Base-by-base conservation (phyloP, 2,329 filamentous ascomycete species). In the Fusarium gaditjirri region DNA sequence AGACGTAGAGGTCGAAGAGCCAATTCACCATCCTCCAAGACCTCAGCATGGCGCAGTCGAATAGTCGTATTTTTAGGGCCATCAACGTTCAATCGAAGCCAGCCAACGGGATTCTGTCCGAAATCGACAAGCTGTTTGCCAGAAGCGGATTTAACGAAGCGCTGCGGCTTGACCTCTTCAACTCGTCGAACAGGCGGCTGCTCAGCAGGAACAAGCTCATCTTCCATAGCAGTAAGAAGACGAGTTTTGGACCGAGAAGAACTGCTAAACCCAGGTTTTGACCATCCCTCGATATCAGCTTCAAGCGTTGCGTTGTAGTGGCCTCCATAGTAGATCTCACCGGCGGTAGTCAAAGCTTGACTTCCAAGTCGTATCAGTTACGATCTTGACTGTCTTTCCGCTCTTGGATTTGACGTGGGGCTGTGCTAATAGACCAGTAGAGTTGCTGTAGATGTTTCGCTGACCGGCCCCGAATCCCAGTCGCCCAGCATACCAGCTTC, bases 21-120 rank as follows among this genome's bases (percentile, higher is more conserved):
- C 31, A 86, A 69, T 80, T 87, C 81, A 35, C 83, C 79, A 57
- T 84, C 50, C 58, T 90, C 86, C 10, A 90, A 80, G n/a, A 88
- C 87, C 75, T 90, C 88, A 3, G 87, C 84, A 69, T 90, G 87
- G 0, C 21, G 77, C 8, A 90, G 77, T 10, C 79, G 82, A 25
- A 89, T 83, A 9, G 78, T 81, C 3, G 82, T 80, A 2, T 83
- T 84, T 5, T 76, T 75, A 0, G 81, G 79, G 0, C 81, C 84
- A 38, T 69, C 70, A 3, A 84, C 76, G 0, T 78, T 75, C 10
- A 89, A 62, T 6, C 79, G 78, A 3, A 89, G 63, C 74, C 82
- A 82, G 0, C 88, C 88, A 2, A 89, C 87, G 0, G 90, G 76
- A 65, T 90, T 89, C 71, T 90, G 87, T 1, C 87, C 87, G 74